Percentiles rank a stretch among this genome's conserved stretches.
Evolutionary conservation across 441 rosid genomes (phyloP).

Genomic region (Metrosideros polymorpha): DNA sequence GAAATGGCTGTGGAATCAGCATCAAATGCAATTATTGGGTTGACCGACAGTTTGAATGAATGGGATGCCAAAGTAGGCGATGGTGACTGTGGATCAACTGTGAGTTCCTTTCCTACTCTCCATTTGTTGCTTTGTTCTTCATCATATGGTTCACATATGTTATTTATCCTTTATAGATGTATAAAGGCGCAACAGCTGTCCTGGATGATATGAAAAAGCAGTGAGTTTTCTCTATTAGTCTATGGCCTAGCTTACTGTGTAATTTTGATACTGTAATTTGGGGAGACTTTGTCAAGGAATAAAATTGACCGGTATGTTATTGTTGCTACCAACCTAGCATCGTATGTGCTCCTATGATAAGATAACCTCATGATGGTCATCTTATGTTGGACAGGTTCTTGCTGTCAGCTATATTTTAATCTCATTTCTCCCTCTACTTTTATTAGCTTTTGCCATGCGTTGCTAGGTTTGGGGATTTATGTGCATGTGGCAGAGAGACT

Average conservation of each 20-base stretch:
- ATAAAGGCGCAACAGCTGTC: constrained; percentile 74
- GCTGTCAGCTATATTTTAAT: neutral
- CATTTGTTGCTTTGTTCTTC: neutral
- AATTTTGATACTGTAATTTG: neutral
- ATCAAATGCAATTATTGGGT: constrained; percentile 47
- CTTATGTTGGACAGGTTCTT: neutral
- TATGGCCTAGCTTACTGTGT: neutral
- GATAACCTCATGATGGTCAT: neutral
- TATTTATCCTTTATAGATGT: constrained; percentile 47
- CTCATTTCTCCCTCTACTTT: neutral
- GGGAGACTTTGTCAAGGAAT: neutral
- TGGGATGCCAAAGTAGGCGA: constrained; percentile 98
- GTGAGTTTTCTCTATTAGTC: constrained; percentile 31
- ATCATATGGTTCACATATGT: constrained; percentile 3
- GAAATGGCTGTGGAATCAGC: constrained; percentile 92
- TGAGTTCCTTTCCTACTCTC: constrained; percentile 28
- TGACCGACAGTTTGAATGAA: constrained; percentile 73
- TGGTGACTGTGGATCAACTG: constrained; percentile 97
- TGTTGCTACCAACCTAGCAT: neutral
- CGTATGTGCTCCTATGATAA: neutral
- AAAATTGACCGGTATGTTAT: neutral
- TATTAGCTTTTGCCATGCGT: neutral
- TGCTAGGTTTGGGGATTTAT: neutral
- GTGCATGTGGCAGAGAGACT: neutral
- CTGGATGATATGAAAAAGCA: constrained; percentile 76